Evolutionary conservation across 257 asterid genomes (phyloP).

Genomic region (Ajuga chamaepitys): DNA sequence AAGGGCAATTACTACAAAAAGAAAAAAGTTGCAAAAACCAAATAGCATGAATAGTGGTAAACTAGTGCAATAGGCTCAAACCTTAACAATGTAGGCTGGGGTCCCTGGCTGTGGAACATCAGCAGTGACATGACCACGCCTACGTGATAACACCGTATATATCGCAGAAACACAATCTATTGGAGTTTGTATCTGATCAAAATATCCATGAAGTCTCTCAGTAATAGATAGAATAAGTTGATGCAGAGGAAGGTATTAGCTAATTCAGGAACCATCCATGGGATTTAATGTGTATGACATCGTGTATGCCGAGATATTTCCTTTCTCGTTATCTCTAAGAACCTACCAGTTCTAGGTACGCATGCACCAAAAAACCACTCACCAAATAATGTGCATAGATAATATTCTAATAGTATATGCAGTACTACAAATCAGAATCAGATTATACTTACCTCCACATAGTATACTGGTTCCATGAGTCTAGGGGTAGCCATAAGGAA

Average conservation of each 20-base stretch:
- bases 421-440: not conserved
- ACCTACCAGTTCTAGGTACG: not conserved
- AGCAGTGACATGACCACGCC: conserved; percentile 97
- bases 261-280: not conserved
- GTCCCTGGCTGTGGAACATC: conserved; percentile 99
- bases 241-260: not conserved
- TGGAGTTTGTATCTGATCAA: conserved; percentile 85
- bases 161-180: conserved; percentile 96
- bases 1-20: not conserved
- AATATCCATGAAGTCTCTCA: conserved; percentile 15
- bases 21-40: not conserved
- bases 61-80: conserved; percentile 8
- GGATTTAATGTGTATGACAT: not conserved
- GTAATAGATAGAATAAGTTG: conserved; percentile 2
- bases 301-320: not conserved
- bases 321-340: not conserved
- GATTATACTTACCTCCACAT: conserved; percentile 62
- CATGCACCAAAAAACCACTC: not conserved
- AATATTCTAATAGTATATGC: not conserved
- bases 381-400: not conserved
- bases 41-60: not conserved
- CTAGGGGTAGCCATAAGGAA: conserved; percentile 97
- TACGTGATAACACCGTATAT: conserved; percentile 80
- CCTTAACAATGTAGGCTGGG: conserved; percentile 95
- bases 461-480: conserved; percentile 96